Evolutionary conservation across 192 early-diverging fungal species (phyloP).

Genomic region (Backusella sp.): DNA sequence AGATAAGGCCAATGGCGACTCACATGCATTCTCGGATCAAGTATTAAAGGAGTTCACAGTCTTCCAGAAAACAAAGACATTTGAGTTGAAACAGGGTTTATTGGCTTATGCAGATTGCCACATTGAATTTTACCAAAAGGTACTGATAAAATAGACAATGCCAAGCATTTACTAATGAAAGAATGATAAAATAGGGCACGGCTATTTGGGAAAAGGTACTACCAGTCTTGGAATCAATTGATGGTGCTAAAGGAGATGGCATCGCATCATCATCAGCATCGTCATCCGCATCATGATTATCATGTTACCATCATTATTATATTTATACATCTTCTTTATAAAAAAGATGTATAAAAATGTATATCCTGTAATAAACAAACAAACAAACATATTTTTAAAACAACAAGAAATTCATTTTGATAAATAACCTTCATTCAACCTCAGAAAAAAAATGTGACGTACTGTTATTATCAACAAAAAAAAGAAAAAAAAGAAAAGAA

Average conservation of each 20-base stretch:
- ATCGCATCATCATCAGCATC: neutral
- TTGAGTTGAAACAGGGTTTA: slow-evolving; percentile 78
- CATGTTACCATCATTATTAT: neutral
- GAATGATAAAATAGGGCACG: slow-evolving; percentile 40
- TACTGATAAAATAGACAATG: slow-evolving; percentile 17
- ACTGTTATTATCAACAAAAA: neutral
- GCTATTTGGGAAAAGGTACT: slow-evolving; percentile 85
- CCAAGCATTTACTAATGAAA: neutral
- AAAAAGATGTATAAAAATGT: slow-evolving; percentile 2
- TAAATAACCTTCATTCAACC: neutral
- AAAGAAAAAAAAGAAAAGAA: neutral
- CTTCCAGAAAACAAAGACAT: slow-evolving; percentile 76
- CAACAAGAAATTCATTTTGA: neutral
- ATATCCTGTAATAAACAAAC: neutral
- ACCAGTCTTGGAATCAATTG: slow-evolving; percentile 72
- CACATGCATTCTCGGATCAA: slow-evolving; percentile 73
- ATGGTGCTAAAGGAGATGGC: slow-evolving; percentile 28
- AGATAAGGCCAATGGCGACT: slow-evolving; percentile 68
- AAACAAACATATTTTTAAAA: neutral
- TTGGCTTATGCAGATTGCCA: slow-evolving; percentile 76
- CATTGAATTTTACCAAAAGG: slow-evolving; percentile 81
- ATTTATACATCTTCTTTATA: neutral
- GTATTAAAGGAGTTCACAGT: slow-evolving; percentile 82
- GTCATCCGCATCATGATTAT: neutral
- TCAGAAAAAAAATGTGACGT: neutral